These are phyloP conservation scores for Apiotrichum montevideense DNA, from an alignment of 1,284 basidiomycete species.

Conservation along the genomic window DNA sequence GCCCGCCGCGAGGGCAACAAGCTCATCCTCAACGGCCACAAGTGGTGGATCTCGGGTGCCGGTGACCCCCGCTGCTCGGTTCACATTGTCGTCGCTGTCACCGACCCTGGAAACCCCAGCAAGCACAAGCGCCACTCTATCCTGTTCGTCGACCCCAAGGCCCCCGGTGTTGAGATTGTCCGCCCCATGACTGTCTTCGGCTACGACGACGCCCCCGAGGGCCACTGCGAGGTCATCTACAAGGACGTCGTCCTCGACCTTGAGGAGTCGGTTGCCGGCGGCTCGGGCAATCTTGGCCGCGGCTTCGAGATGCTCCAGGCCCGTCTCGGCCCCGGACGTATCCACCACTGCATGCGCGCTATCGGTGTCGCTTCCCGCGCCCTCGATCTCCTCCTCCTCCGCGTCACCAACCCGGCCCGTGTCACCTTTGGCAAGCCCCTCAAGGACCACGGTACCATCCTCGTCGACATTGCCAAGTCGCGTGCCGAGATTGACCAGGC, in stretches of 20 bases:
- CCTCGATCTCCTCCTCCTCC: slow-evolving; percentile 78
- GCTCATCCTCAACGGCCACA: slow-evolving; percentile 92
- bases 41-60: slow-evolving; percentile 99
- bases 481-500: slow-evolving; percentile 88
- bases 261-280: slow-evolving; percentile 59
- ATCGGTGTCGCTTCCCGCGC: slow-evolving; percentile 82
- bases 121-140: slow-evolving; percentile 82
- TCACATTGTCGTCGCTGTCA: slow-evolving; percentile 76
- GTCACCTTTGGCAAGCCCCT: slow-evolving; percentile 93
- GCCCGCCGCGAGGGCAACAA: slow-evolving; percentile 70
- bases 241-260: slow-evolving; percentile 85
- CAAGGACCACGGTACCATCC: slow-evolving; percentile 82
- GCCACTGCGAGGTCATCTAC: slow-evolving; percentile 92
- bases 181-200: slow-evolving; percentile 89
- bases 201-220: slow-evolving; percentile 91
- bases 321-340: slow-evolving; percentile 87
- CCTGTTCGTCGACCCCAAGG: slow-evolving; percentile 81
- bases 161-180: slow-evolving; percentile 81
- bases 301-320: slow-evolving; percentile 99
- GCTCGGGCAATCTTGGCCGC: slow-evolving; percentile 65
- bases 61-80: slow-evolving; percentile 85
- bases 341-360: slow-evolving; percentile 98
- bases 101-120: slow-evolving; percentile 42
- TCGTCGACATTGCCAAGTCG: slow-evolving; percentile 83
- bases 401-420: slow-evolving; percentile 83